Evolutionary conservation across 257 asterid species (phyloP), one percentile per base, ranked within the genome.

Genomic region (Nicotiana paniculata): DNA sequence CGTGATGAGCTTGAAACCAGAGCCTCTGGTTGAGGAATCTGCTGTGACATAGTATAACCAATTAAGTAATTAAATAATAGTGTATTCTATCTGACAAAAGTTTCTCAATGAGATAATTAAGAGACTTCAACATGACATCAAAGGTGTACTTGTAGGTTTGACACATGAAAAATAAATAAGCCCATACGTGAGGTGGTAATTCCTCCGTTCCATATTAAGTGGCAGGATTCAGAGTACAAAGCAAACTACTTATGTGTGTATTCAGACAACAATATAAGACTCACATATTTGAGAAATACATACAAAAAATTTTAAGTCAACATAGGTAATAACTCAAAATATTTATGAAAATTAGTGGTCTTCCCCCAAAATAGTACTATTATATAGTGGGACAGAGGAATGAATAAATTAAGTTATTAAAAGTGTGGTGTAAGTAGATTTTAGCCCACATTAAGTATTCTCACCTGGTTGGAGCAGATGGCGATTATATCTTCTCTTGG

Each of bases 1-100:
- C 48, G 88, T 35, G 11, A 58, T 66, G 37, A 85, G 83, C 30
- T 86, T 84, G 87, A 85, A 88, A 58, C 55, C 13, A 84, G 74
- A 15, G 28, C 85, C 21, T 18, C 26, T 48, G 48, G 67, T 51
- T 0, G 26, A 51, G 63, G 7, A 48, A 15, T 26, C 63, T 74
- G 79, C 8, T 15, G 63, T 51, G 63, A 74, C 16, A 74, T 74
- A 4, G 26, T 74, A 51, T 48, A 48, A 30, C 8, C 9, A 1
- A 43, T 7, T 43, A 8, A 7, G 0, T 74, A 13, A 6, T 24
- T 72, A 72, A 21, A n/a, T n/a, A 48, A n/a, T 8, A 35, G 30
- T 35, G 5, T 68, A 2, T 68, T 35, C 16, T 2, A 7, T 24
- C 2, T 0, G 18, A 35, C n/a, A 35, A 35, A 67, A 9, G 4